These are phyloP conservation scores for Aspergillus kassunensis DNA, from an alignment of 495 filamentous ascomycete species.

Conservation along the genomic window DNA sequence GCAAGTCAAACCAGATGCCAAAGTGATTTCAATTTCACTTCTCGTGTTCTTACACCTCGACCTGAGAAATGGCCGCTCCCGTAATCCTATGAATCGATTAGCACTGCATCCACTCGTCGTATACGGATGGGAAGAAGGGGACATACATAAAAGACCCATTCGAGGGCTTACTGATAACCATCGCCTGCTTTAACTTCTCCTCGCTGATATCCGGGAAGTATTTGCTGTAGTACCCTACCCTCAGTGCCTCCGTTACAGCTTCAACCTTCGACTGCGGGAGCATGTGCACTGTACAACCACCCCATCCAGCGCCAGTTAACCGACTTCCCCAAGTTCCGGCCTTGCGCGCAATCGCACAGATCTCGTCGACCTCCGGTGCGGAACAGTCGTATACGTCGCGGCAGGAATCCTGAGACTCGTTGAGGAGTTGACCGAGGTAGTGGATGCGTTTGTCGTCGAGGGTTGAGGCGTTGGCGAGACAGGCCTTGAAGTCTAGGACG, in stretches of 20 bases:
- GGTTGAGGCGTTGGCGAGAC: constrained; percentile 54
- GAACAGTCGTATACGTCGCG: constrained; percentile 83
- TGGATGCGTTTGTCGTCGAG: constrained; percentile 59
- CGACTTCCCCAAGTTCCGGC: constrained; percentile 82
- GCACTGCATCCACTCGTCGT: background rate
- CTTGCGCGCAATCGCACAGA: constrained; percentile 72
- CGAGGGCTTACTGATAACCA: constrained; percentile 83
- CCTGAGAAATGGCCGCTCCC: constrained; percentile 39
- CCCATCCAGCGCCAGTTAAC: constrained; percentile 94
- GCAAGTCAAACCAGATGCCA: background rate
- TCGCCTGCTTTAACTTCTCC: constrained; percentile 71
- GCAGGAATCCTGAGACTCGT: constrained; percentile 84
- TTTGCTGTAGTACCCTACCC: constrained; percentile 73
- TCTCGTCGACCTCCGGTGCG: constrained; percentile 81
- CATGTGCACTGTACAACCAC: constrained; percentile 91
- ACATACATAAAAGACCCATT: constrained; percentile 48
- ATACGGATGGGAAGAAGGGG: background rate
- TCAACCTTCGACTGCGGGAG: constrained; percentile 82
- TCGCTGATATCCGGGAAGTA: constrained; percentile 65
- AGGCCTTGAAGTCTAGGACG: constrained; percentile 73
- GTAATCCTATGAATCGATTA: constrained; percentile 32
- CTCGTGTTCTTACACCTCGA: constrained; percentile 23
- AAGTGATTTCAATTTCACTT: background rate
- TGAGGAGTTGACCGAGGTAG: constrained; percentile 78
- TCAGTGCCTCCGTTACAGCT: constrained; percentile 71